Conservation (phyloP, 73 alveolate genomes). For the Paraurostyla sp. region DNA sequence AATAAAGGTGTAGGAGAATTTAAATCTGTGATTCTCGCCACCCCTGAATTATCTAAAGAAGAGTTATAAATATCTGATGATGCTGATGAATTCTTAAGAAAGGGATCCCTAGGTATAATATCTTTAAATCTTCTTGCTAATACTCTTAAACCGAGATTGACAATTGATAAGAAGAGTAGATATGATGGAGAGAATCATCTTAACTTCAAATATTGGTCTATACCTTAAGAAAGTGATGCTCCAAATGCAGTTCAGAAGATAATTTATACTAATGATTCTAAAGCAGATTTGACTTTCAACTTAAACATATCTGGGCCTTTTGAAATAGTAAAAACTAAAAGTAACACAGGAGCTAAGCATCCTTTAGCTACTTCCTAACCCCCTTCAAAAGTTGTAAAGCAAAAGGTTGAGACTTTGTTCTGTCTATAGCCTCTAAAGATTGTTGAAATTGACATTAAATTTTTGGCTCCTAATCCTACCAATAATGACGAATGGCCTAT, state of each 20-base stretch:
- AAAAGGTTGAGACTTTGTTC: constrained; percentile 71
- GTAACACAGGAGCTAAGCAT: constrained; percentile 81
- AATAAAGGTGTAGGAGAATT: constrained; percentile 73
- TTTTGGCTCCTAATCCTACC: constrained; percentile 71
- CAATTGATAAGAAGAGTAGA: constrained; percentile 80
- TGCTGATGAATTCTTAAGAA: constrained; percentile 65
- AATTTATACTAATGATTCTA: constrained; percentile 71
- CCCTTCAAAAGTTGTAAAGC: constrained; percentile 58
- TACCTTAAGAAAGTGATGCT: constrained; percentile 57
- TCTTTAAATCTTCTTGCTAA: constrained; percentile 67
- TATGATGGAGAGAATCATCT: constrained; percentile 80
- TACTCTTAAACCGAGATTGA: constrained; percentile 77
- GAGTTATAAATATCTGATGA: constrained; percentile 63
- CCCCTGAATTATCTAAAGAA: constrained; percentile 64
- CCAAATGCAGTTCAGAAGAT: constrained; percentile 72
- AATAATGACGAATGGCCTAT: constrained; percentile 87
- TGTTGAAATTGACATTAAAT: constrained; percentile 72
- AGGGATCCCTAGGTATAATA: constrained; percentile 79
- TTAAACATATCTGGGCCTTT: constrained; percentile 83
- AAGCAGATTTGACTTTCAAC: constrained; percentile 81
- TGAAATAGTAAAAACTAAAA: constrained; percentile 69
- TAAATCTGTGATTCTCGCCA: constrained; percentile 79
- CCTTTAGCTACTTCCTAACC: constrained; percentile 66
- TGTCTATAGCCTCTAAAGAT: constrained; percentile 73
- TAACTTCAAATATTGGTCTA: constrained; percentile 82